Evolutionary conservation across 352 stramenopile genomes (phyloP).

Genomic region (Globisporangium cystogenes): DNA sequence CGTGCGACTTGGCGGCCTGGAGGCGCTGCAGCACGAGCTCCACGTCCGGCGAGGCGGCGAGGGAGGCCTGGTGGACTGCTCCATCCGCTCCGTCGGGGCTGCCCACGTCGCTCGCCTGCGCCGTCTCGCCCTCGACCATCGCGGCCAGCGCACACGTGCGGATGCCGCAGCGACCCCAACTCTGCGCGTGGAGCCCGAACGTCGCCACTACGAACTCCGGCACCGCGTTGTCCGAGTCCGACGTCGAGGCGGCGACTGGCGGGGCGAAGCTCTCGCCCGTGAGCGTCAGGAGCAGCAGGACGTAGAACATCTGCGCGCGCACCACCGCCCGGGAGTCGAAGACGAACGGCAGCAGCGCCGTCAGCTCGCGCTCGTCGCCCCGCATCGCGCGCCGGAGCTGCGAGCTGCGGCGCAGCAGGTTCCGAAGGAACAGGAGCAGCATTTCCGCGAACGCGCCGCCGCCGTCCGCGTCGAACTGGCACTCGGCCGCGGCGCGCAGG

Average conservation of each 20-base stretch:
- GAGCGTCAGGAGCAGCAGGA: conserved; percentile 54
- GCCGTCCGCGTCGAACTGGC: neutral
- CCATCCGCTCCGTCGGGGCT: neutral
- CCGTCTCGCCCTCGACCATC: conserved; percentile 1
- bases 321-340: conserved; percentile 33
- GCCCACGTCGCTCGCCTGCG: neutral
- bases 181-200: conserved; percentile 34
- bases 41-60: conserved; percentile 18
- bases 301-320: conserved; percentile 55
- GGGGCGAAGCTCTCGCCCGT: conserved; percentile 31
- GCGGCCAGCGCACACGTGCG: conserved; percentile 15
- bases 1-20: conserved; percentile 40
- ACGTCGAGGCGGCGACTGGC: neutral
- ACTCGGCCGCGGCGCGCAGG: neutral
- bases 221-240: neutral
- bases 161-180: conserved; percentile 32
- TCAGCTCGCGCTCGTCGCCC: conserved; percentile 16
- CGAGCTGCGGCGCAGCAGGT: conserved; percentile 33
- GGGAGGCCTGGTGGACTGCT: neutral
- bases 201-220: conserved; percentile 12
- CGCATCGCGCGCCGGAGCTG: conserved; percentile 25
- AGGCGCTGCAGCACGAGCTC: conserved; percentile 22
- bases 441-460: conserved; percentile 13
- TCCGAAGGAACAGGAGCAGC: conserved; percentile 31
- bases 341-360: conserved; percentile 24